Conservation (phyloP, 345 rosid genomes). For the Citrus trifoliata region DNA sequence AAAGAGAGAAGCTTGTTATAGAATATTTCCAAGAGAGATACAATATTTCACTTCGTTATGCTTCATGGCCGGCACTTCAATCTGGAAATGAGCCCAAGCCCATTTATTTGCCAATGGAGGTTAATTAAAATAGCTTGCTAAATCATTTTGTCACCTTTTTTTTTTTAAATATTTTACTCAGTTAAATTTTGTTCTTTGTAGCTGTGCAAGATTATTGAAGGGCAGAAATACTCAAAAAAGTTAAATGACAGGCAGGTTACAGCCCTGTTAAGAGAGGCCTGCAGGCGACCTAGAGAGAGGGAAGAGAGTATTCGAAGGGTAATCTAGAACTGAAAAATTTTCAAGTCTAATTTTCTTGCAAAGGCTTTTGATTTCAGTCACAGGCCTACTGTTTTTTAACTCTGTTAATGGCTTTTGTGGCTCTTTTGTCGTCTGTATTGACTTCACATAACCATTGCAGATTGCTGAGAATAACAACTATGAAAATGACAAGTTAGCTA, state of each 20-base stretch:
- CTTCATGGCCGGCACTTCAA: constrained; percentile 56
- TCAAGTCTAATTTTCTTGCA: neutral
- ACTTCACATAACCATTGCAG: constrained; percentile 24
- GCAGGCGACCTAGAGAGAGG: constrained; percentile 53
- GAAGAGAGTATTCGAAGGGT: constrained; percentile 31
- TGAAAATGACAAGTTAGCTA: constrained; percentile 14
- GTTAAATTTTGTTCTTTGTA: constrained; percentile 13
- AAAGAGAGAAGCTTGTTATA: constrained; percentile 29
- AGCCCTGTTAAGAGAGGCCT: constrained; percentile 55
- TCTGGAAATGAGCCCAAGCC: constrained; percentile 59
- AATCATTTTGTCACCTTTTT: neutral
- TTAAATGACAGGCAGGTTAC: constrained; percentile 62
- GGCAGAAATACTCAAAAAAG: constrained; percentile 59
- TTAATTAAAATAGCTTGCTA: constrained; percentile 7
- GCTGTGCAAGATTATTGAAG: constrained; percentile 55
- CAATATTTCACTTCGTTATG: constrained; percentile 26
- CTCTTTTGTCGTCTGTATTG: neutral
- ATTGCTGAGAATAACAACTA: constrained; percentile 20
- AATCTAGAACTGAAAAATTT: neutral
- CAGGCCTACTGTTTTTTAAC: too few species aligned
- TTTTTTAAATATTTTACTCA: neutral
- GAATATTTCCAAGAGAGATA: constrained; percentile 56
- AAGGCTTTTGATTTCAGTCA: neutral
- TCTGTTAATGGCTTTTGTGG: neutral
- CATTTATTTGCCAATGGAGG: constrained; percentile 78